Percentiles rank a stretch among this genome's conserved stretches.
Conservation (phyloP, 1,284 basidiomycete species). For the Singerocomus rubriflavus region DNA sequence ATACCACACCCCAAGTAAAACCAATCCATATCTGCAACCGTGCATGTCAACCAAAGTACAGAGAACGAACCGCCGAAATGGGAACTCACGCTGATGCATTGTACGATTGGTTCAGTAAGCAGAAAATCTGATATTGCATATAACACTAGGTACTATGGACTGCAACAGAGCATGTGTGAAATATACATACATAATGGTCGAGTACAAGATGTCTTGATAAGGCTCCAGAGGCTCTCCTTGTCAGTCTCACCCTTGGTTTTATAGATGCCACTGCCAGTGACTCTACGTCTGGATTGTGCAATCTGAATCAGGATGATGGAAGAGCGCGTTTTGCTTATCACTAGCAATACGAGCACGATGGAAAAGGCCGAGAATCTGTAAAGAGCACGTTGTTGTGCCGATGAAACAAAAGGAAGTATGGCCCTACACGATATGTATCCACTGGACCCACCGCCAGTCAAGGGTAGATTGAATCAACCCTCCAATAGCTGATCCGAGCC, state of each 20-base stretch:
- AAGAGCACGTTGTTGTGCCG: background rate
- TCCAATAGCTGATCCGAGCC: constrained; percentile 51
- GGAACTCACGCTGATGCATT: constrained; percentile 61
- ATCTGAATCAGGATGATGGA: constrained; percentile 59
- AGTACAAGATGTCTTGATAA: constrained; percentile 54
- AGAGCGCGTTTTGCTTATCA: constrained; percentile 64
- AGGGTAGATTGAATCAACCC: constrained; percentile 51
- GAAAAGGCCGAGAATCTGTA: constrained; percentile 45
- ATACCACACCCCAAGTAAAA: constrained; percentile 77
- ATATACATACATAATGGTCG: constrained; percentile 56
- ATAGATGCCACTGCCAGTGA: constrained; percentile 59
- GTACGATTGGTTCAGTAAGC: constrained; percentile 30
- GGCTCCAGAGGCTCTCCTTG: constrained; percentile 46
- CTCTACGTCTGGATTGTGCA: constrained; percentile 57
- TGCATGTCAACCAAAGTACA: background rate
- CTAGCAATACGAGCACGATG: constrained; percentile 42
- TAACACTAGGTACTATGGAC: background rate
- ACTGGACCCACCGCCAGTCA: constrained; percentile 38
- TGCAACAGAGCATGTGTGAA: constrained; percentile 26
- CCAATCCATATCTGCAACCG: constrained; percentile 64
- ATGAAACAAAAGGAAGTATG: background rate
- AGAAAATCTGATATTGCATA: constrained; percentile 47
- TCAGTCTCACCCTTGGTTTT: constrained; percentile 66
- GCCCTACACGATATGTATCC: constrained; percentile 53
- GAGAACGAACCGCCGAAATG: background rate